Base-by-base conservation (phyloP, 164 flowering plant genomes). In the Malania oleifera region DNA sequence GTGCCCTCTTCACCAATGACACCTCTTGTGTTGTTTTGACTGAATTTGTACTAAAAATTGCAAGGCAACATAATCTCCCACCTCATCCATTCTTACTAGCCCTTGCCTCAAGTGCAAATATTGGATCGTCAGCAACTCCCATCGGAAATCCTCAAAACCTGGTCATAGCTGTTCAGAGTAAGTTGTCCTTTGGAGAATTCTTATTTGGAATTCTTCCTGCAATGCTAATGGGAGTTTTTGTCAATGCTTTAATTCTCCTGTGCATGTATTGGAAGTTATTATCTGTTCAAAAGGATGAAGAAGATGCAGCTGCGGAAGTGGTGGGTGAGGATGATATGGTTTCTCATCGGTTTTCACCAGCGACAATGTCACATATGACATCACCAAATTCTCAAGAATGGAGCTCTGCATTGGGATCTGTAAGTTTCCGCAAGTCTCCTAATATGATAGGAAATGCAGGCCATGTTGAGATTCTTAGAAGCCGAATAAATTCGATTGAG, bases 61-160 rank as follows among this genome's bases (percentile, higher is more conserved):
- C 98, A 5, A 67, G 80, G 71, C 96, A 92, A 50, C 76, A 89
- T 20, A 83, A 89, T 63, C 79, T 92, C n/a, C 93, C 96, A 14
- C 96, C 98, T 7, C 90, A 73, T 19, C 98, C 96, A 0, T 89
- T 87, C 59, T 57, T 92, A 3, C 72, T 92, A 19, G 96, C 98
- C 24, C 73, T 92, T 47, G 98, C 98, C 23, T 81, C 96, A 2
- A 87, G 95, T 61, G 93, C 96, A 0, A 89, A 87, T 66, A 87
- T 92, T 26, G 96, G 96, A 19, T 89, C 96, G 11, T 67, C 98
- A 4, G 89, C 96, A 1, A 89, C 98, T 20, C 98, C 98, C 0
- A 92, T 92, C 39, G 98, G 96, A 3, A 92, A 89, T 61, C 98
- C 98, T 0, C 98, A 92, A 48, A 92, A 92, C 61, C 70, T 92